Evolutionary conservation across 148 eudicot species (phyloP), one percentile per base, ranked within the genome.

Genomic region (Fallopia convolvulus): DNA sequence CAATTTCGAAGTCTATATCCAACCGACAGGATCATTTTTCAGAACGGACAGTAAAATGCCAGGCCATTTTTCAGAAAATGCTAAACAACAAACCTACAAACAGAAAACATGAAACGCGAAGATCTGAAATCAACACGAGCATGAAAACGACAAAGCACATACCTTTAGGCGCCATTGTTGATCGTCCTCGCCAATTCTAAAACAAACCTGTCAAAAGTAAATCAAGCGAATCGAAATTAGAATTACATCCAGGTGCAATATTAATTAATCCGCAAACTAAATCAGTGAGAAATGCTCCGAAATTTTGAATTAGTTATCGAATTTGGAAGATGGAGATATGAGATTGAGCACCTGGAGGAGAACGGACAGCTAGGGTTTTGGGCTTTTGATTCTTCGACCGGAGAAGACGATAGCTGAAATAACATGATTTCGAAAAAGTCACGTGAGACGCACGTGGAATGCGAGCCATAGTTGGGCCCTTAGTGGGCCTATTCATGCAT

Each of bases 111-210:
- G 1, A 39, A 68, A 30, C 15, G 10, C 41, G 17, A 4, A 68
- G 2, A 68, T 26, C 18, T 30, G 6, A 5, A 7, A 60, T 8
- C 12, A 9, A 23, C 23, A 21, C 66, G 66, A 8, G 66, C 30
- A 20, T 21, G 13, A 60, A 63, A 63, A 40, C 8, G 5, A 32
- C 1, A 30, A 13, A 30, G 14, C 4, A 33, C 46, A 68, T 36
- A 68, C 72, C 72, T 39, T 68, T 36, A 68, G 72, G 72, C 7
- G 72, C 46, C 72, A 68, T 68, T 68, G 72, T 17, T 68, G 72
- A 13, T 68, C 72, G 44, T 68, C 72, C 46, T 12, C 14, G 36
- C 46, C 15, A 1, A 68, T 7, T 2, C 71, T 33, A 12, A 32
- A 33, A 65, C n/a, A 65, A 12, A 32, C n/a, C 40, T 65, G 42